phyloP scores from a whole-genome alignment of 1,284 basidiomycete species.

The Melampsora americana region DNA sequence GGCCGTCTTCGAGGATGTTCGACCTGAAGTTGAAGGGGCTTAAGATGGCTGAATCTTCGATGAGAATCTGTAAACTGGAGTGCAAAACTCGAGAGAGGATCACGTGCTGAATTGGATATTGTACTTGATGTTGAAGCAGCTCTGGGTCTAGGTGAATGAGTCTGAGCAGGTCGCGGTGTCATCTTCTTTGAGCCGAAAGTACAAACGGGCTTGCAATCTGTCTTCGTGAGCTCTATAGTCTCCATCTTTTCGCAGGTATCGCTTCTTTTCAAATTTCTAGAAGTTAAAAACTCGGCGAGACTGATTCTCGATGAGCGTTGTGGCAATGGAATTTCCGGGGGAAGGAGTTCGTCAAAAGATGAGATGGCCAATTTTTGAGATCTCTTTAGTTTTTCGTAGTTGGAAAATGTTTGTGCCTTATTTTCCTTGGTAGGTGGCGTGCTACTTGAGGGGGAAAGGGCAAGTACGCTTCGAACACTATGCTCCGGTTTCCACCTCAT shows the following conservation, averaged over 20 bases:
- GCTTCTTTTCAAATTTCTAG: neutral
- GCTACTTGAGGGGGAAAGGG: neutral
- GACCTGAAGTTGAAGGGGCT: neutral
- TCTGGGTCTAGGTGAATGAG: neutral
- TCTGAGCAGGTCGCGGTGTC: neutral
- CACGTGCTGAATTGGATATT: neutral
- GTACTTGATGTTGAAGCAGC: conserved; percentile 1
- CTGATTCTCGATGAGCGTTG: conserved; percentile 2
- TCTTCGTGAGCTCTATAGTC: neutral
- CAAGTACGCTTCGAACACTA: neutral
- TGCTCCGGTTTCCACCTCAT: conserved; percentile 32
- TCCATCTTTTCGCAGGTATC: neutral
- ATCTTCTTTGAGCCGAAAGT: neutral
- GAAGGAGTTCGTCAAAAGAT: neutral
- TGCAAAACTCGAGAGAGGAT: neutral
- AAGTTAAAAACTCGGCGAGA: neutral
- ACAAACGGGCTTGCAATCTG: neutral
- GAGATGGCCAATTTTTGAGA: neutral
- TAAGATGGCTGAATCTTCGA: conserved; percentile 3
- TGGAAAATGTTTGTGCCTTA: neutral
- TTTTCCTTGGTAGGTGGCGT: neutral
- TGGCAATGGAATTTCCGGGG: neutral
- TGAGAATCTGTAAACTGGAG: neutral
- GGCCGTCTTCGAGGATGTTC: neutral
- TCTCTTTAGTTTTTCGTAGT: neutral